Evolutionary conservation across 2,329 filamentous ascomycete genomes (phyloP).

Genomic region (Xylaria sp.): DNA sequence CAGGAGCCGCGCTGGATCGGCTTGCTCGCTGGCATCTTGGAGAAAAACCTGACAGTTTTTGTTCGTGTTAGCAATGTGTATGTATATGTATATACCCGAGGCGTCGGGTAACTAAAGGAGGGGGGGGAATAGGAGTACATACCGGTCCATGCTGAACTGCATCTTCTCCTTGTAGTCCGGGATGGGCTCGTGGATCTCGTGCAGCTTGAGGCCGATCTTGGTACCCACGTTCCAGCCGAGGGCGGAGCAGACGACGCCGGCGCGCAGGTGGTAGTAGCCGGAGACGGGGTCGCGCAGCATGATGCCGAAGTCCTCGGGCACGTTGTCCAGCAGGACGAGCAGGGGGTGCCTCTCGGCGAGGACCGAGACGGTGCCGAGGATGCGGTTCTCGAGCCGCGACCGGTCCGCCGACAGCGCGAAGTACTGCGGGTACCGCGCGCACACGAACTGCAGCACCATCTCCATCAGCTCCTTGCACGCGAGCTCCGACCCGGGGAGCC

Average conservation of each 20-base stretch:
- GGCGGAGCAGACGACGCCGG: slow-evolving; percentile 76
- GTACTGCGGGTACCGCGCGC: slow-evolving; percentile 73
- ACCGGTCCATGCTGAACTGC: slow-evolving; percentile 85
- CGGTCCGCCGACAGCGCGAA: slow-evolving; percentile 63
- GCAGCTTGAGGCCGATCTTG: slow-evolving; percentile 72
- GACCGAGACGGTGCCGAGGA: slow-evolving; percentile 65
- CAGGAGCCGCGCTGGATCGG: slow-evolving; percentile 85
- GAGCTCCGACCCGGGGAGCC: slow-evolving; percentile 74
- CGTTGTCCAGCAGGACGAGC: slow-evolving; percentile 71
- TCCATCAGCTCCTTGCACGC: slow-evolving; percentile 88
- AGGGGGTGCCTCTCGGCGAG: slow-evolving; percentile 67
- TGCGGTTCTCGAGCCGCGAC: slow-evolving; percentile 66
- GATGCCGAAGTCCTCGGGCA: slow-evolving; percentile 84
- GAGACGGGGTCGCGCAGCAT: slow-evolving; percentile 71
- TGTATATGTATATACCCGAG: too few relatives aligned
- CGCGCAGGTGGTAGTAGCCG: slow-evolving; percentile 74
- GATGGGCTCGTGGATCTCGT: slow-evolving; percentile 72
- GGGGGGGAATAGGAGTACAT: slow-evolving; percentile 29
- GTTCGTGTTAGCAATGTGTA: neutral
- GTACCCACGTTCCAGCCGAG: slow-evolving; percentile 77
- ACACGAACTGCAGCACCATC: slow-evolving; percentile 80
- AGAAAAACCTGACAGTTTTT: slow-evolving; percentile 75
- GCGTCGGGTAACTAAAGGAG: too few relatives aligned
- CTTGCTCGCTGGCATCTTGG: slow-evolving; percentile 72
- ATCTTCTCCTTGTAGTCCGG: slow-evolving; percentile 88